Evolutionary conservation across 176 grass and related monocot species (phyloP).

Genomic region (Carex cristatella): DNA sequence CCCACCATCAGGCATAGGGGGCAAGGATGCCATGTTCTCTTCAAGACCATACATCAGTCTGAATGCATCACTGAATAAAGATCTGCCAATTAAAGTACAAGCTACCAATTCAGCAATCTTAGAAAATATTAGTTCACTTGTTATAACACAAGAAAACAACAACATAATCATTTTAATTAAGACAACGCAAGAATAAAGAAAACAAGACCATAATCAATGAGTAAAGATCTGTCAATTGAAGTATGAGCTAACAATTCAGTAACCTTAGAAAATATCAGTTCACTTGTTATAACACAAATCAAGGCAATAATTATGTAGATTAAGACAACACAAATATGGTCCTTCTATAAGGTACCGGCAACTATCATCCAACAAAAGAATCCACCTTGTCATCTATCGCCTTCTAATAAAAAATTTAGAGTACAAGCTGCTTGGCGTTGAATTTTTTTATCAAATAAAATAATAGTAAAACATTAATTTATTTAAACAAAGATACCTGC

Average conservation of each 20-base stretch:
- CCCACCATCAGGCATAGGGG: slow-evolving; percentile 72
- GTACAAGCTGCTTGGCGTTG: neutral
- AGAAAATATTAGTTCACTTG: neutral
- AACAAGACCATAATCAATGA: neutral
- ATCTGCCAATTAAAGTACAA: slow-evolving; percentile 37
- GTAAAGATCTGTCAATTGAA: neutral
- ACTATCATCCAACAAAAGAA: neutral
- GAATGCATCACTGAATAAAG: slow-evolving; percentile 69
- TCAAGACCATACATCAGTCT: slow-evolving; percentile 83
- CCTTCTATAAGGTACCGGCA: neutral
- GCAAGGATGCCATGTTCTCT: slow-evolving; percentile 46
- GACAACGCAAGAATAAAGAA: neutral
- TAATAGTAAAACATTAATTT: neutral
- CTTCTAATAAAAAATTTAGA: neutral
- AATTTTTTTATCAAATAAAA: slow-evolving; percentile 18
- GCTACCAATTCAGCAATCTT: neutral
- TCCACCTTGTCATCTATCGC: neutral
- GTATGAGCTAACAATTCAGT: neutral
- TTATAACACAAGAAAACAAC: slow-evolving; percentile 1
- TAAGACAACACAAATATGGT: neutral
- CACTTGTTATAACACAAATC: neutral
- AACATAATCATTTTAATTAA: neutral
- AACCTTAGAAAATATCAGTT: neutral
- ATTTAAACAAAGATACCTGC: slow-evolving; percentile 49
- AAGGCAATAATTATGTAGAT: neutral